Base-by-base conservation (phyloP, 1,284 basidiomycete genomes). In the Hemileia vastatrix region DNA sequence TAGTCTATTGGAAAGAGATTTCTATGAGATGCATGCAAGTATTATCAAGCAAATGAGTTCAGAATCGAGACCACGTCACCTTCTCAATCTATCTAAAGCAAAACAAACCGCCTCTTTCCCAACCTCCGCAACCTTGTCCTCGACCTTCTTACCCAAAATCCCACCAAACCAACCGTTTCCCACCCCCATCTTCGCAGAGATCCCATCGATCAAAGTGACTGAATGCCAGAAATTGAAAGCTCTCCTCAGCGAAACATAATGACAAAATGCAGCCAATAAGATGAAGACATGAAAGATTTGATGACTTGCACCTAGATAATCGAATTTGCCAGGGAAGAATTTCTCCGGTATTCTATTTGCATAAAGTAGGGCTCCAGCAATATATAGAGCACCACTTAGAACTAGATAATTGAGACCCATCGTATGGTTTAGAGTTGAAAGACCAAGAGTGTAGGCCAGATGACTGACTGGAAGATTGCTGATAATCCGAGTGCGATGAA, bases 251-350 rank as follows among this genome's bases (percentile, higher is more conserved):
- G n/a, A n/a, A n/a, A 76, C 73, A 77, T 88, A 91, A 74, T 91
- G 88, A 40, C 83, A 80, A 65, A 86, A 78, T 9, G 87, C 88
- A 1, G 88, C 91, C 23, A 84, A 75, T 50, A 93, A 80, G 24
- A 93, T 90, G 72, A 84, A 85, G 67, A 83, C 72, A 73, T 94
- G 91, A 77, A 95, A 94, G 71, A 92, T 86, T 76, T 79, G 76
- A 78, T 92, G 89, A 24, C 86, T 88, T 0, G 86, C 81, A 59
- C 86, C 83, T 68, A 91, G 81, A 72, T 83, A 81, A 77, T 93
- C 89, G 72, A 91, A 90, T 66, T 77, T 82, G 53, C 89, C 88
- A 0, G 88, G 88, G 6, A 80, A 79, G 67, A 86, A 80, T 33
- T 84, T 79, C 72, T 94, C 90, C 24, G 91, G 90, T 56, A 92